These are phyloP conservation scores for Solanum gracilifrons DNA, from an alignment of 257 asterid genomes.

Conservation along the genomic window DNA sequence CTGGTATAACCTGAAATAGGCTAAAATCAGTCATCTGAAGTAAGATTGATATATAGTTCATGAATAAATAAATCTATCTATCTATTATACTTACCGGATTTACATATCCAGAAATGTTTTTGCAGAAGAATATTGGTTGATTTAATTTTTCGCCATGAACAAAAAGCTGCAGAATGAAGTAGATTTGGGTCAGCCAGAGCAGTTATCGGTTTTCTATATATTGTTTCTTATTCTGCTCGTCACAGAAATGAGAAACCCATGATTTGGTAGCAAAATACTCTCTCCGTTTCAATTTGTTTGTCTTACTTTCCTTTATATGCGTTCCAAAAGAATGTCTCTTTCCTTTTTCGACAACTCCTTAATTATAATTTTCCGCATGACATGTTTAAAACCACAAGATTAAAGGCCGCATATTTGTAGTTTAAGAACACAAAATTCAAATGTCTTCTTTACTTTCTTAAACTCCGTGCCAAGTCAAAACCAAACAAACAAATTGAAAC, in stretches of 20 bases:
- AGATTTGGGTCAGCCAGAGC: not conserved
- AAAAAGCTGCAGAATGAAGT: slow-evolving; percentile 51
- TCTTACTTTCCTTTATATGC: not conserved
- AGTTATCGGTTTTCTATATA: not conserved
- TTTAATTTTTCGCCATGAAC: slow-evolving; percentile 64
- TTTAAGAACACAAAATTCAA: not conserved
- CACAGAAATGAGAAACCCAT: not conserved
- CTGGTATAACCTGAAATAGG: slow-evolving; percentile 68
- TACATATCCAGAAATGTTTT: slow-evolving; percentile 72
- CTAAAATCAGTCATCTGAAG: not conserved
- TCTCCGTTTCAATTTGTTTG: not conserved
- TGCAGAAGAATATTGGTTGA: slow-evolving; percentile 87
- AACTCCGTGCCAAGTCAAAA: too few relatives aligned
- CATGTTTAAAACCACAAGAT: not conserved
- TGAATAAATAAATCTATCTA: not conserved
- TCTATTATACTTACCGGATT: slow-evolving; percentile 56
- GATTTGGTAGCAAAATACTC: not conserved
- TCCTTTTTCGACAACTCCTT: not conserved
- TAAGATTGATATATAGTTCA: not conserved
- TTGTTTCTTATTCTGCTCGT: not conserved
- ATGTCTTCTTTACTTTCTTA: too few relatives aligned
- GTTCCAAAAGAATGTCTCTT: not conserved
- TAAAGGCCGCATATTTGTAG: too few relatives aligned
- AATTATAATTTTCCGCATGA: too few relatives aligned
- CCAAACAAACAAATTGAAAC: not conserved